phyloP scores from a whole-genome alignment of 2,329 filamentous ascomycete genomes.

The Trichothecium sympodiale region DNA sequence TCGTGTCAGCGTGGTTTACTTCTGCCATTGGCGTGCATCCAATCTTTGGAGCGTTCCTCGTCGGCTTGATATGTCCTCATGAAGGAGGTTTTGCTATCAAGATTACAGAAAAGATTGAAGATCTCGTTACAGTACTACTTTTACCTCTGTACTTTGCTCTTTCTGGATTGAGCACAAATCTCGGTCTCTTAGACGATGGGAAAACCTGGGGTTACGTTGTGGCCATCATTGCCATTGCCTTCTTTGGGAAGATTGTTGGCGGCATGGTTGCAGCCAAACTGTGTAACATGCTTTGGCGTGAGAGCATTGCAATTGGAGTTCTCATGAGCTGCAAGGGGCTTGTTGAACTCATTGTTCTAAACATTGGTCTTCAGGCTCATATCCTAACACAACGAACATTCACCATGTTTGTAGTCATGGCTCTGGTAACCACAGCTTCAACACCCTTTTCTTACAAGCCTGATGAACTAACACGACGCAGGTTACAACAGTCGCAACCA shows the following conservation, averaged over 20 bases:
- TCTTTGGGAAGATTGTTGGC: conserved; percentile 74
- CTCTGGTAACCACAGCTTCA: too few relatives aligned
- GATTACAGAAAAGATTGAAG: conserved; percentile 87
- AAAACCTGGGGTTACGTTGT: conserved; percentile 85
- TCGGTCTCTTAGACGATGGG: conserved; percentile 72
- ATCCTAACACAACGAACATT: conserved; percentile 79
- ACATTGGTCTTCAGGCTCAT: conserved; percentile 69
- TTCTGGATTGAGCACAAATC: conserved; percentile 77
- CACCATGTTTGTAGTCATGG: conserved; percentile 87
- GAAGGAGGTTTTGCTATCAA: conserved; percentile 86
- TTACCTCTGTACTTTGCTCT: conserved; percentile 88
- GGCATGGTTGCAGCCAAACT: conserved; percentile 66
- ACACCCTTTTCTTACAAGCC: too few relatives aligned
- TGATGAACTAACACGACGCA: too few relatives aligned
- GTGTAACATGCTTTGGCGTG: conserved; percentile 77
- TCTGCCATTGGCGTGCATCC: conserved; percentile 83
- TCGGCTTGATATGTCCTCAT: conserved; percentile 81
- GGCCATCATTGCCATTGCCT: conserved; percentile 70
- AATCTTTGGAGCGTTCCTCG: conserved; percentile 86
- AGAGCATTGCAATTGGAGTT: too few relatives aligned
- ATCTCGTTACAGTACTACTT: conserved; percentile 73
- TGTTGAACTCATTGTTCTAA: conserved; percentile 86
- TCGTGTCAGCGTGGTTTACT: conserved; percentile 77
- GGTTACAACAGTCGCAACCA: too few relatives aligned
- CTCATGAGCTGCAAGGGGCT: conserved; percentile 97